Evolutionary conservation across 140 eudicot genomes (phyloP), one percentile per base, ranked within the genome.

Genomic region (Bidens hawaiensis): DNA sequence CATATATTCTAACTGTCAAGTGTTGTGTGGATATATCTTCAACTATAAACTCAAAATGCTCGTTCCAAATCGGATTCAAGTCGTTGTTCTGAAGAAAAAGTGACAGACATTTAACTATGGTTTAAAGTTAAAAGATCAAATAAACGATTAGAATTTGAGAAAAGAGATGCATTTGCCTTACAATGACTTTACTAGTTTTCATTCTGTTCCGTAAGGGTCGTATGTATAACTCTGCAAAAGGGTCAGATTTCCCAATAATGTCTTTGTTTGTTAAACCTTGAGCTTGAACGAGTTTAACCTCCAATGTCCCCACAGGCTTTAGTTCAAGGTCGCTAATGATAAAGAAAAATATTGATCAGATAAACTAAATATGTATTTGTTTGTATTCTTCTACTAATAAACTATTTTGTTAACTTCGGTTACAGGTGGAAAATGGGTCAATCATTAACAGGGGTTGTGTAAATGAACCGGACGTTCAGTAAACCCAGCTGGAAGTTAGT

Each of bases 281-380:
- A 31, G 99, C 99, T 73, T 93, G 99, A 54, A 93, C 94, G 27
- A 93, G 99, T 72, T 93, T 93, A 79, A 93, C 99, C 90, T 88
- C 99, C 75, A 93, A 77, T 27, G 66, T 75, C 53, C 99, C 99
- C 74, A 85, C 83, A 42, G 96, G 99, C 84, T 88, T 93, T 62
- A 93, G 75, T 72, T 93, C 99, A 17, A 93, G 96, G 73, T 93
- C 95, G 69, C 99, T 88, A 65, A 70, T 5, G 26, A 26, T 8
- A 24, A 50, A 55, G 5, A 55, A 24, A 63, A 67, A 67, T 19
- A 66, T 23, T 4, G 21, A 45, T 40, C 34, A 28, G 52, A 57
- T 56, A 56, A 34, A 48, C 15, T 62, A 6, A 16, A 18, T 1
- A 41, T 26, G n/a, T 26, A 15, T 6, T 51, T 18, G 53, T 61